phyloP scores from a whole-genome alignment of 495 filamentous ascomycete species.

The Astrothelium subdiscretum region DNA sequence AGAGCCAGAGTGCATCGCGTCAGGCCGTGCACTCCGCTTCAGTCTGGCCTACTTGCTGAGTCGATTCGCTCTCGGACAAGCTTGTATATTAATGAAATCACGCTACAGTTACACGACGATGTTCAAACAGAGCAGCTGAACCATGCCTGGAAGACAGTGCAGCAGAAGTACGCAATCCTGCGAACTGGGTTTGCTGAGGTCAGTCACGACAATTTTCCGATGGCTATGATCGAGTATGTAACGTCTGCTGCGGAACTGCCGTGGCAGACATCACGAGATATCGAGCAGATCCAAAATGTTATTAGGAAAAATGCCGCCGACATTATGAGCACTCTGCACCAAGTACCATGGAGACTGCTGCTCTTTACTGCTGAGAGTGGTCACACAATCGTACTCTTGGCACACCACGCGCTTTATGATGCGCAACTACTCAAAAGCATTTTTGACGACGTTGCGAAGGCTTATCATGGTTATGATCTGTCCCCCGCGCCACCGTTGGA shows the following conservation, averaged over 20 bases:
- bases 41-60: conserved; percentile 51
- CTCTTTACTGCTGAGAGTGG: conserved; percentile 13
- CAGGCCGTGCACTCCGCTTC: conserved; percentile 53
- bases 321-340: not conserved
- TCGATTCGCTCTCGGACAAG: conserved; percentile 43
- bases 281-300: not conserved
- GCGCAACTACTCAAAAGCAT: conserved; percentile 53
- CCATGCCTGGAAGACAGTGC: conserved; percentile 20
- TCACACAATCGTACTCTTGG: conserved; percentile 36
- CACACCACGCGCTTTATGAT: conserved; percentile 72
- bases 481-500: conserved; percentile 23
- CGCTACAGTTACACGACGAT: conserved; percentile 29
- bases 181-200: conserved; percentile 27
- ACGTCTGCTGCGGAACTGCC: conserved; percentile 26
- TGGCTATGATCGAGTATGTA: conserved; percentile 54
- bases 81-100: conserved; percentile 52
- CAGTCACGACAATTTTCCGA: conserved; percentile 34
- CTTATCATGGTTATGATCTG: conserved; percentile 24
- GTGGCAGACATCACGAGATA: conserved; percentile 20
- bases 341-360: not conserved
- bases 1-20: conserved; percentile 30
- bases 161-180: conserved; percentile 24
- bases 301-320: not conserved
- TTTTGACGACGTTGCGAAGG: conserved; percentile 41
- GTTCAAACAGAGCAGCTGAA: conserved; percentile 7